Percentiles rank a stretch among this genome's conserved stretches.
Conservation (phyloP, 2,329 filamentous ascomycete species). For the Chaetomium olivaceum region DNA sequence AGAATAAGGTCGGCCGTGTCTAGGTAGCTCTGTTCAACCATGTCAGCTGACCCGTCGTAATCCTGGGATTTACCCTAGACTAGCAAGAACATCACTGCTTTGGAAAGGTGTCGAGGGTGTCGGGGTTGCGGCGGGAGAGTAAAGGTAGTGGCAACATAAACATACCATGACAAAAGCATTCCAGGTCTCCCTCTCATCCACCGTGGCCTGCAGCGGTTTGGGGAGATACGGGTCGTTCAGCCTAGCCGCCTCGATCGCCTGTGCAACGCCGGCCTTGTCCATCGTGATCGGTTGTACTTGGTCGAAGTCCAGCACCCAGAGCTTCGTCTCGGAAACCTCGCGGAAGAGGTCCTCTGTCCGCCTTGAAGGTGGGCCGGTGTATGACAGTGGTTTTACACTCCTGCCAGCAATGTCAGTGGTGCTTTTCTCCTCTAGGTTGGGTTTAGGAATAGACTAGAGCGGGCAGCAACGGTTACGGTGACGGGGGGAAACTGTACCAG, state of each 20-base stretch:
- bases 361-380: not conserved
- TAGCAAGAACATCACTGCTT: not conserved
- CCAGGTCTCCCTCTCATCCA: not conserved
- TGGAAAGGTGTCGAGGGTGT: too few species aligned
- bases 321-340: not conserved
- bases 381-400: not conserved
- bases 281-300: not conserved
- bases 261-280: not conserved
- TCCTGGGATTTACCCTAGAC: not conserved
- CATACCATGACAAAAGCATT: not conserved
- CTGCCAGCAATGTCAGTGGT: not conserved
- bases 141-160: not conserved
- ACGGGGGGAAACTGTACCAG: not conserved
- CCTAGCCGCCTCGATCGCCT: not conserved
- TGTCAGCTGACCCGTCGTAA: not conserved
- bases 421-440: not conserved
- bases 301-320: constrained; percentile 8
- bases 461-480: not conserved
- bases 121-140: too few species aligned
- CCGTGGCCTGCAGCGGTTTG: not conserved
- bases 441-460: not conserved
- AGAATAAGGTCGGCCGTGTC: not conserved
- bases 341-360: not conserved
- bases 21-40: not conserved
- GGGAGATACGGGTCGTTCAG: constrained; percentile 1